Evolutionary conservation across 108 stramenopile species (phyloP).

Genomic region (Pelagomonas calceolata): DNA sequence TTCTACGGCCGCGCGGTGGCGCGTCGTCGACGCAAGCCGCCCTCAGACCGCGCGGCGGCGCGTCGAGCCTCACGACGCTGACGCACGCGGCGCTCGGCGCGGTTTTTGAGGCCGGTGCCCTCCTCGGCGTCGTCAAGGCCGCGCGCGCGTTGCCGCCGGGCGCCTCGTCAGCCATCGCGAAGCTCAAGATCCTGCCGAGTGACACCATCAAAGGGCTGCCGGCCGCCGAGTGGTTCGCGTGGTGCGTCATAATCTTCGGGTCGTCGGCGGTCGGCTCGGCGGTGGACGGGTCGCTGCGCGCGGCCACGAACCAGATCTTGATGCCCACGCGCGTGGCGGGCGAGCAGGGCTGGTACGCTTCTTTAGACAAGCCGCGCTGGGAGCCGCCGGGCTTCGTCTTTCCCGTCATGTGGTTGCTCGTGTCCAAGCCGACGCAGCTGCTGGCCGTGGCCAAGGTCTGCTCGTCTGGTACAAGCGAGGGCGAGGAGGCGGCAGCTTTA

Average conservation of each 20-base stretch:
- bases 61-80: too few relatives aligned
- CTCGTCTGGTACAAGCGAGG: slow-evolving; percentile 1
- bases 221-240: background rate
- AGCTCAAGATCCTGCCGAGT: too few relatives aligned
- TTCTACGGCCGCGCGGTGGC: too few relatives aligned
- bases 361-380: slow-evolving; percentile 43
- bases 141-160: background rate
- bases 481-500: slow-evolving; percentile 7
- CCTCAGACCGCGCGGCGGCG: too few relatives aligned
- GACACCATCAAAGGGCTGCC: too few relatives aligned
- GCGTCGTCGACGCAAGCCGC: too few relatives aligned
- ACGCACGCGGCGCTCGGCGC: background rate
- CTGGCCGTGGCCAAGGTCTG: slow-evolving; percentile 31
- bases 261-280: background rate
- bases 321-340: slow-evolving; percentile 24
- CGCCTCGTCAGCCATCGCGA: too few relatives aligned
- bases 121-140: background rate
- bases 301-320: slow-evolving; percentile 42
- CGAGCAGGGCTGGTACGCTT: slow-evolving; percentile 39
- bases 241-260: background rate
- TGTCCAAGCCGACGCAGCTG: slow-evolving; percentile 59
- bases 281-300: slow-evolving; percentile 25
- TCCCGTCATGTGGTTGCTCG: slow-evolving; percentile 64
- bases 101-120: background rate
- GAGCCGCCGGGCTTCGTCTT: slow-evolving; percentile 61